Evolutionary conservation across 2,329 filamentous ascomycete genomes (phyloP), one percentile per base, ranked within the genome.

Genomic region (Pezicula radicicola): DNA sequence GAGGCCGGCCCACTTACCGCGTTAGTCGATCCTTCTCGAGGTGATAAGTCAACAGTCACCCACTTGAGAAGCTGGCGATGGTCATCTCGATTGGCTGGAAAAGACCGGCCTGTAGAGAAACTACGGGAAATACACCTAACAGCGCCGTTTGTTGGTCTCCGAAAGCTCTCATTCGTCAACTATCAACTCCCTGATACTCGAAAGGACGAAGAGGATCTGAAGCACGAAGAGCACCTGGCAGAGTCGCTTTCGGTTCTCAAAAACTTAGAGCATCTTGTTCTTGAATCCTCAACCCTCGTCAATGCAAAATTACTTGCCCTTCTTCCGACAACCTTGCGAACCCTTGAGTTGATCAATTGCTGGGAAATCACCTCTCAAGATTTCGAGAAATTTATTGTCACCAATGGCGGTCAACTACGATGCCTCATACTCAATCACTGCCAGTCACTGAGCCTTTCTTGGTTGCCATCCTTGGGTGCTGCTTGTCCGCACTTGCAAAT

Each of bases 261-360:
- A 1, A 70, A 78, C 2, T 74, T 97, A 6, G 78, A 78, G 50
- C 80, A 85, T 50, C 72, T 97, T 10, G 75, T 84, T 1, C 85
- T 97, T 58, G 84, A 92, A 63, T 87, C 86, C 7, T 95, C 87
- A 41, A 86, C 84, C 3, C 75, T 89, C 33, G 78, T 91, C 52
- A 88, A 88, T 62, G 79, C 83, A 7, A 74, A 76, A 8, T 75
- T 95, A 16, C 72, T 96, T n/a, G 76, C 80, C 1, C 73, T 81
- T 4, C 71, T 97, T 6, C 90, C 92, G 1, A 75, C 72, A 10
- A 78, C 74, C 3, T 75, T 97, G 18, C 72, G 78, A 43, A 80
- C 81, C 43, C 75, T 97, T 3, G 87, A 87, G 57, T 74, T 97
- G 15, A 82, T 85, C 58, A 93, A 94, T 60, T 97, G 91, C 64